These are phyloP conservation scores for Tuber indicum DNA, from an alignment of 495 filamentous ascomycete species.

Conservation along the genomic window DNA sequence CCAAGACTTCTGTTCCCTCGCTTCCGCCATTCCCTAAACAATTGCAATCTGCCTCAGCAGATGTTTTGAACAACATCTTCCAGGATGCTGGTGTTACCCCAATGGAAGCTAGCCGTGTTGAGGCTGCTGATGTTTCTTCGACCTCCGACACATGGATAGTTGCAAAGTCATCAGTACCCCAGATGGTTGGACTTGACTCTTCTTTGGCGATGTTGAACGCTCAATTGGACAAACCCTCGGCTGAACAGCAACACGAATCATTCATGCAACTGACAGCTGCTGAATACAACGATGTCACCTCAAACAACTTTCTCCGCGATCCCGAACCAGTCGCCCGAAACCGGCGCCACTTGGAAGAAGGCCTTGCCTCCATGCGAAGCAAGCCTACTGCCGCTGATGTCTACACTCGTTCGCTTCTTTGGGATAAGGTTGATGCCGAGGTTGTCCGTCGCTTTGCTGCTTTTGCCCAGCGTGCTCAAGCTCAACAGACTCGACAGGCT, in stretches of 20 bases:
- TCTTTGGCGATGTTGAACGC: slow-evolving; percentile 40
- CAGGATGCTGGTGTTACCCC: slow-evolving; percentile 62
- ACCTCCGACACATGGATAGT: slow-evolving; percentile 35
- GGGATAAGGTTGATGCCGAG: slow-evolving; percentile 86
- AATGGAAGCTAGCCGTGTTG: slow-evolving; percentile 34
- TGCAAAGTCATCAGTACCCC: slow-evolving; percentile 40
- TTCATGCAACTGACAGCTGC: slow-evolving; percentile 75
- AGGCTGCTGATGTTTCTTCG: slow-evolving; percentile 34
- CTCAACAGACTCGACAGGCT: slow-evolving; percentile 33
- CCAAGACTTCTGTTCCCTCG: slow-evolving; percentile 57
- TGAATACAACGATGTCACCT: slow-evolving; percentile 83
- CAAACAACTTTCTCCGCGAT: slow-evolving; percentile 57
- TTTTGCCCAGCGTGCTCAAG: slow-evolving; percentile 52
- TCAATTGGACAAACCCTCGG: slow-evolving; percentile 54
- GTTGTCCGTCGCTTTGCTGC: slow-evolving; percentile 92
- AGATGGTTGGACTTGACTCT: slow-evolving; percentile 42
- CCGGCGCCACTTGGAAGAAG: slow-evolving; percentile 72
- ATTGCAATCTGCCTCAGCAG: slow-evolving; percentile 83
- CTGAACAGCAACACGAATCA: slow-evolving; percentile 84
- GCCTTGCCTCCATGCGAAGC: slow-evolving; percentile 69
- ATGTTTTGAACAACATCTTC: slow-evolving; percentile 80
- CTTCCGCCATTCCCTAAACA: slow-evolving; percentile 88
- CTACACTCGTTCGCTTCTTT: slow-evolving; percentile 86
- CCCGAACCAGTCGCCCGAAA: slow-evolving; percentile 49
- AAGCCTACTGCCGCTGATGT: slow-evolving; percentile 71